phyloP scores from a whole-genome alignment of 331 rosid species.

The Malus hybrid region DNA sequence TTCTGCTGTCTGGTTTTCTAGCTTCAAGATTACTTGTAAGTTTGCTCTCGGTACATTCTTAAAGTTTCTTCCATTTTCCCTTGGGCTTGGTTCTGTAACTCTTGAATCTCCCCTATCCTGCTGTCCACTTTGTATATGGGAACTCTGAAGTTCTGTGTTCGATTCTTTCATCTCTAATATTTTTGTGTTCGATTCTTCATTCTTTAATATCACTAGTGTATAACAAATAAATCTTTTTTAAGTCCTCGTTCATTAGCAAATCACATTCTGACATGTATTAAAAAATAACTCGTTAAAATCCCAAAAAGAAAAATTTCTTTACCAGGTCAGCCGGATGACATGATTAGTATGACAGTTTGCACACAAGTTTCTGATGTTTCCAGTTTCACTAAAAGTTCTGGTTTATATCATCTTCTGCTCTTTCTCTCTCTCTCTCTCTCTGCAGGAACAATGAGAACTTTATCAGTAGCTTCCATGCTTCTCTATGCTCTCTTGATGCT shows the following conservation, averaged over 20 bases:
- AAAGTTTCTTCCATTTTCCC: not conserved
- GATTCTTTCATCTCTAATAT: no score
- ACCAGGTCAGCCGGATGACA: no score
- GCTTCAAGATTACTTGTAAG: not conserved
- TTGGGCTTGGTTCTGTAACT: not conserved
- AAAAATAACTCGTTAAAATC: no score
- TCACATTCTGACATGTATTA: rapidly evolving
- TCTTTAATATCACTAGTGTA: no score
- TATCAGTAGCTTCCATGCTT: not conserved
- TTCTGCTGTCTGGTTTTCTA: no score
- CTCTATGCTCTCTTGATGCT: not conserved
- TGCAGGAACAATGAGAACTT: not conserved
- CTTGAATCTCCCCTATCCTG: not conserved
- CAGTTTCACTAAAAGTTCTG: no score
- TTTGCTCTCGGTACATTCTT: not conserved
- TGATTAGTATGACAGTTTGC: no score
- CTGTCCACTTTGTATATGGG: not conserved
- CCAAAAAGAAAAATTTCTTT: no score
- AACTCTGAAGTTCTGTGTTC: not conserved
- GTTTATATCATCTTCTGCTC: not conserved
- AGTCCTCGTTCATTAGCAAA: no score
- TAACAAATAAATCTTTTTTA: no score
- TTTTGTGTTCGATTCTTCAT: no score
- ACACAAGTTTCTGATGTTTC: no score
- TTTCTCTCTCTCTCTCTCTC: not conserved